Base-by-base conservation (phyloP, 768 basidiomycete genomes). In the Rhodotorula paludigena region DNA sequence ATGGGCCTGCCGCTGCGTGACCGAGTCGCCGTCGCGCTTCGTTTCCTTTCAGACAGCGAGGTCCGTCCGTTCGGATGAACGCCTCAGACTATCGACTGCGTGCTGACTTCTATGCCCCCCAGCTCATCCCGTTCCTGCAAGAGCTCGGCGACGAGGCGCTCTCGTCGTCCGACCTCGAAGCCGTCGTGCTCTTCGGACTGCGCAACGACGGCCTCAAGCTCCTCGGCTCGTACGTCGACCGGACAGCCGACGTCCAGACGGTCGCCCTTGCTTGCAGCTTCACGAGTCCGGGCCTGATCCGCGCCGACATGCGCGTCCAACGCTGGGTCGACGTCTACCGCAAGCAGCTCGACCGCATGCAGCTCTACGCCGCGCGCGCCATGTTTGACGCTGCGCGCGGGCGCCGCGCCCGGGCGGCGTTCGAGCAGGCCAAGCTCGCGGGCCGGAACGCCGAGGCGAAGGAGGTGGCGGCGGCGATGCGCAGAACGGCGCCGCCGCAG, bases 291-390 rank as follows among this genome's bases (percentile, higher is more conserved):
- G 71, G 71, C 35, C n/a, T 66, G 36, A 42, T 69, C 55, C 71
- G 67, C 33, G 57, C 57, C 53, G 60, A 66, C 63, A 36, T 57
- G 5, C 64, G 64, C 25, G 61, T 69, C 48, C 30, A 45, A 21
- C 71, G 71, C 3, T 73, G 71, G 71, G 63, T 73, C 64, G 54
- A 69, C 21, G 51, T 68, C 11, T 73, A 73, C 62, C 71, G 71
- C 14, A 25, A 35, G 7, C 61, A 58, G 44, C 64, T 73, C 44
- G 71, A 73, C 45, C 28, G 41, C 28, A 32, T 69, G 3, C 42
- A 55, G 64, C 58, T 73, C 9, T 73, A 65, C 49, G 39, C 64
- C 0, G 61, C 68, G 9, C 67, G 71, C 2, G 71, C 68, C 0
- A 39, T 57, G 33, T 66, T 73, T 11, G 71, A 73, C 42, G 47